A percentile compares a stretch with the other conserved stretches of the same genome.
Conservation (phyloP, 208 protist genomes). For the Trypanosoma grayi region DNA sequence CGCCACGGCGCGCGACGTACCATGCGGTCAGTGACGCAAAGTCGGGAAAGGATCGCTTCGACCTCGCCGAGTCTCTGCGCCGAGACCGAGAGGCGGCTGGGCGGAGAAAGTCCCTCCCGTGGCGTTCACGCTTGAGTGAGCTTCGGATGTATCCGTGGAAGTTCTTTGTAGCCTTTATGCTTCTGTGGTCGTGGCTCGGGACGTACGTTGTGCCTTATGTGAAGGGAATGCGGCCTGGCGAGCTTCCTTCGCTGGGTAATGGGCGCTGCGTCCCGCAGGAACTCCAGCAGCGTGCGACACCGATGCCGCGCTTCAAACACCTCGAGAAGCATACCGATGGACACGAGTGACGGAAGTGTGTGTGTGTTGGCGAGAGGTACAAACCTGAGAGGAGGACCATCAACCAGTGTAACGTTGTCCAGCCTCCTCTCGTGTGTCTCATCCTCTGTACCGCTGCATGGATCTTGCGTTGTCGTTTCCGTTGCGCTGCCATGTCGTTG, state of each 20-base stretch:
- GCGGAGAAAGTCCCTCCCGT: conserved; percentile 37
- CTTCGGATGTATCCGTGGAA: conserved; percentile 72
- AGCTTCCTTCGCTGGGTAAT: conserved; percentile 33
- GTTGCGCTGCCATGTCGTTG: too few species aligned
- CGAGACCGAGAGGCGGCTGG: conserved; percentile 50
- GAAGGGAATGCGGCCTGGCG: conserved; percentile 40
- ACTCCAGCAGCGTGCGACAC: conserved; percentile 22
- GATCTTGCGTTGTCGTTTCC: too few species aligned
- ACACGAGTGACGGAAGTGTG: too few species aligned
- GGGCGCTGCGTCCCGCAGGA: conserved; percentile 30
- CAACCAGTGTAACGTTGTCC: too few species aligned
- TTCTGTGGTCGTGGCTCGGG: conserved; percentile 66
- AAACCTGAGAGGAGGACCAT: too few species aligned
- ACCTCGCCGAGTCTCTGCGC: conserved; percentile 36
- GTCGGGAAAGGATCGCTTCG: conserved; percentile 51
- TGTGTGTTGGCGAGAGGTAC: too few species aligned
- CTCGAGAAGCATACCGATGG: not conserved
- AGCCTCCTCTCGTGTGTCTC: too few species aligned
- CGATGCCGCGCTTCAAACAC: conserved; percentile 33
- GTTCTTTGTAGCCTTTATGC: conserved; percentile 66
- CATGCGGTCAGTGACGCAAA: conserved; percentile 42
- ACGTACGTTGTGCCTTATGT: conserved; percentile 66
- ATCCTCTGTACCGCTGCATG: too few species aligned
- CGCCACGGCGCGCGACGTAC: conserved; percentile 33
- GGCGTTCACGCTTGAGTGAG: conserved; percentile 37